Evolutionary conservation across 108 stramenopile species (phyloP), one percentile per base, ranked within the genome.

Genomic region (Skeletonema tropicum): DNA sequence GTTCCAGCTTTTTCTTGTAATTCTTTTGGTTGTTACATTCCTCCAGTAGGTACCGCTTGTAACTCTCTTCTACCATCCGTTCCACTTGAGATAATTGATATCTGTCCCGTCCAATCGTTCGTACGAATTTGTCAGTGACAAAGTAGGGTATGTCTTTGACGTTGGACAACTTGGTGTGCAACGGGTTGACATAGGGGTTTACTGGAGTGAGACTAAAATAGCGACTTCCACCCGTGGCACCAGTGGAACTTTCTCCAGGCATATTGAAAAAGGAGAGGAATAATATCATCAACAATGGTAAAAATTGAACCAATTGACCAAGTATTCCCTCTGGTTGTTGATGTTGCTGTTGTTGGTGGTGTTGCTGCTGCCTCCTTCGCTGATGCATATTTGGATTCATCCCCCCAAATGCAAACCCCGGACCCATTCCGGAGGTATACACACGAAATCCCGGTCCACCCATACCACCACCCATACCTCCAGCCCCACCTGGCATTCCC

Each of bases 81-180:
- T 96, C 94, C 0, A 95, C 92, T 78, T 94, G 96, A 6, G 87
- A 83, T n/a, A 97, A 76, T 36, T 93, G 90, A 81, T 95, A 95
- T 59, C 90, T 80, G 71, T 97, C 93, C 12, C 94, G 83, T 30
- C 86, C 70, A 42, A 87, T 83, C 14, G 92, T 95, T 64, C 90
- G 52, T 25, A 92, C n/a, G 76, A 97, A 97, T 60, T 89, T 85
- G 68, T 90, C 88, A 0, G 89, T 75, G 23, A 97, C 96, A 71
- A 75, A 97, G 78, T 90, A 97, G 2, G 94, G 96, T 73, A 97
- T 97, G 52, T 92, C 96, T 75, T 90, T 90, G 45, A 94, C 92
- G 46, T 57, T 59, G 30, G 91, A 82, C 5, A 77, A 33, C 19
- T 49, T 49, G 17, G 48, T 49, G 19, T 49, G 48, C 62, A 95